A percentile compares a stretch with the other conserved stretches of the same genome.
These are phyloP conservation scores for Peronospora belbahrii DNA, from an alignment of 352 stramenopile genomes.

Conservation along the genomic window DNA sequence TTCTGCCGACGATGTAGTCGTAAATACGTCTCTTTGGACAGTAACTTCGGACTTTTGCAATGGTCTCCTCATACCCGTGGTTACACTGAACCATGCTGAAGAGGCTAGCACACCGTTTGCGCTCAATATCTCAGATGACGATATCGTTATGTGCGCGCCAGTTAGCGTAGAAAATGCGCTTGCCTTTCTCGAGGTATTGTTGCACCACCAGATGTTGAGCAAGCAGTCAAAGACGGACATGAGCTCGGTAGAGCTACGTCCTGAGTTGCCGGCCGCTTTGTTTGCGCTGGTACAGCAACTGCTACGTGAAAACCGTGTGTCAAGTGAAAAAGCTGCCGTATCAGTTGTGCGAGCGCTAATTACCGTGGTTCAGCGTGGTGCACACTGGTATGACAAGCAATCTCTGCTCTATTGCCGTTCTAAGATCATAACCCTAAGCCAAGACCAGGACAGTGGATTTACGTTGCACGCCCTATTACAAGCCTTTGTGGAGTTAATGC, in stretches of 20 bases:
- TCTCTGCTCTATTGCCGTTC: conserved; percentile 76
- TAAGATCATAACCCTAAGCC: conserved; percentile 77
- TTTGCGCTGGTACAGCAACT: conserved; percentile 75
- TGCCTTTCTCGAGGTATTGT: conserved; percentile 53
- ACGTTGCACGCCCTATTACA: conserved; percentile 73
- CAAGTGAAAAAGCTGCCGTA: conserved; percentile 44
- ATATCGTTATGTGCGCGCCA: conserved; percentile 61
- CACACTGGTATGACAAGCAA: conserved; percentile 62
- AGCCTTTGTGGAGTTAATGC: conserved; percentile 75
- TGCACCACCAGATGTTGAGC: conserved; percentile 32
- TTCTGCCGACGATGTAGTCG: conserved; percentile 40
- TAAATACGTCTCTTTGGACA: conserved; percentile 67
- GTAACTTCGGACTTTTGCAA: conserved; percentile 52
- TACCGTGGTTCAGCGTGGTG: conserved; percentile 48
- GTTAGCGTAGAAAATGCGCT: conserved; percentile 56
- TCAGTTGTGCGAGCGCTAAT: conserved; percentile 63
- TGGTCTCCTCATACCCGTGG: conserved; percentile 49
- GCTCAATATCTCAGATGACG: conserved; percentile 62
- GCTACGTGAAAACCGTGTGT: conserved; percentile 47
- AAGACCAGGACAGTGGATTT: conserved; percentile 72
- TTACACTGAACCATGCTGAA: conserved; percentile 39
- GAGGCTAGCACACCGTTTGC: conserved; percentile 38
- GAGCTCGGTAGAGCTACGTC: conserved; percentile 25
- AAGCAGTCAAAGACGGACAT: conserved; percentile 1
- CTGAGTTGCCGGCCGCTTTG: conserved; percentile 51